Evolutionary conservation across 768 basidiomycete genomes (phyloP).

Genomic region (Lanmaoa rubissima): DNA sequence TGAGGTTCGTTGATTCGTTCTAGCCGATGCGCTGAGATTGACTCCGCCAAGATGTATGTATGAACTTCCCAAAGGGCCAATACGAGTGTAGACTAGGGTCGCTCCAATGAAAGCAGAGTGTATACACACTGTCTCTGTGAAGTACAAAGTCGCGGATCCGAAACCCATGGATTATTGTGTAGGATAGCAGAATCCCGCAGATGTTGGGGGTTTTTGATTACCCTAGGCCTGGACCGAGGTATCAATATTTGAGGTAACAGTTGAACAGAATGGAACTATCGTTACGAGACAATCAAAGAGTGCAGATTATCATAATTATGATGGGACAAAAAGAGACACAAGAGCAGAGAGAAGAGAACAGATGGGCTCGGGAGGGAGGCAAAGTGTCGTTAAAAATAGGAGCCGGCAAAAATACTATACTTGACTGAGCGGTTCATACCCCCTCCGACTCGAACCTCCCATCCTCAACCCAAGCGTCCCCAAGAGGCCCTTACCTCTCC

Average conservation of each 20-base stretch:
- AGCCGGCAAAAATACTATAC: slow-evolving; percentile 13
- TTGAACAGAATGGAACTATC: not conserved
- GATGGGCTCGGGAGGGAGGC: not conserved
- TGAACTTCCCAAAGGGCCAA: not conserved
- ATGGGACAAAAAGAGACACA: not conserved
- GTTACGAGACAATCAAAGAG: not conserved
- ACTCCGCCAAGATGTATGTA: not conserved
- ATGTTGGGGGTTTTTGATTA: not conserved
- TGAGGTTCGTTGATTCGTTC: not conserved
- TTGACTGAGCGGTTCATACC: slow-evolving; percentile 35
- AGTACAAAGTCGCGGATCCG: not conserved
- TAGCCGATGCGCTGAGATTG: not conserved
- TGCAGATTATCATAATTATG: not conserved
- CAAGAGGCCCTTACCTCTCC: slow-evolving; percentile 39
- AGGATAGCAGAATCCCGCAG: not conserved
- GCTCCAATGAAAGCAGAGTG: not conserved
- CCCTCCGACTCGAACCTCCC: slow-evolving; percentile 35
- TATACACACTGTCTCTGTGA: not conserved
- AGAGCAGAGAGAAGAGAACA: not conserved
- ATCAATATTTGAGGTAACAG: not conserved
- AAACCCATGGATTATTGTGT: not conserved
- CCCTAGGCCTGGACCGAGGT: not conserved
- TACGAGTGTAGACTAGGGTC: not conserved
- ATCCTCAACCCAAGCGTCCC: slow-evolving; percentile 36
- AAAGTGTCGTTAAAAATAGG: too few relatives aligned